These are phyloP conservation scores for Annona squamosa DNA, from an alignment of 164 flowering plant genomes.

Conservation along the genomic window DNA sequence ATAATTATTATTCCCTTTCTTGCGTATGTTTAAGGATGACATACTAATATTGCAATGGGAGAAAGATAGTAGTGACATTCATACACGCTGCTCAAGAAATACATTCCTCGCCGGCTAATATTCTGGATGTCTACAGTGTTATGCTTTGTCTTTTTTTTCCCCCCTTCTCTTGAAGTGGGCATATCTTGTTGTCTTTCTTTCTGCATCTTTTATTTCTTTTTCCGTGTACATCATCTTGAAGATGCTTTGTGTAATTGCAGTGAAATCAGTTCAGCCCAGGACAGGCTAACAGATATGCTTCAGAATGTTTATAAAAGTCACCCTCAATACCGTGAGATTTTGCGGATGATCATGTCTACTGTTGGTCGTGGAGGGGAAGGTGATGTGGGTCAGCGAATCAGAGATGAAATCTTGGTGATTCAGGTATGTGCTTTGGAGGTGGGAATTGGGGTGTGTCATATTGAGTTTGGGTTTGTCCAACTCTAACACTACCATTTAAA, in stretches of 20 bases:
- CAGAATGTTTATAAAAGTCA: conserved; percentile 47
- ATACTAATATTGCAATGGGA: background rate
- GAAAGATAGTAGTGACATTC: background rate
- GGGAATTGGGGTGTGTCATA: background rate
- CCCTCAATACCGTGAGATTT: conserved; percentile 69
- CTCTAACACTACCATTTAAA: too few species aligned
- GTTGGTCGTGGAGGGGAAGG: conserved; percentile 99
- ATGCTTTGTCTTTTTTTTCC: background rate
- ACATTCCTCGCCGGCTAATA: background rate
- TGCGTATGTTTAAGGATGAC: background rate
- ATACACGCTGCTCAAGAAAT: background rate
- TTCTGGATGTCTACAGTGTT: background rate
- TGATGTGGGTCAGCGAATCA: conserved; percentile 94
- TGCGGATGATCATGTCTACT: conserved; percentile 87
- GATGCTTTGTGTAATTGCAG: conserved; percentile 30
- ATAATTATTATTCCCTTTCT: too few species aligned
- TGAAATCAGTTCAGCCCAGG: conserved; percentile 96
- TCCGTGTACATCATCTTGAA: background rate
- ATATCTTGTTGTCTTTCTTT: background rate
- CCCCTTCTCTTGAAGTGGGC: background rate
- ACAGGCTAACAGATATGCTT: conserved; percentile 82
- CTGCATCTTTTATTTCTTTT: background rate
- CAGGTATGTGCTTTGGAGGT: conserved; percentile 41
- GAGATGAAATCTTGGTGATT: conserved; percentile 94
- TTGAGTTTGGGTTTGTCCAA: background rate